phyloP scores from a whole-genome alignment of 345 rosid species.

The Populus tremula region DNA sequence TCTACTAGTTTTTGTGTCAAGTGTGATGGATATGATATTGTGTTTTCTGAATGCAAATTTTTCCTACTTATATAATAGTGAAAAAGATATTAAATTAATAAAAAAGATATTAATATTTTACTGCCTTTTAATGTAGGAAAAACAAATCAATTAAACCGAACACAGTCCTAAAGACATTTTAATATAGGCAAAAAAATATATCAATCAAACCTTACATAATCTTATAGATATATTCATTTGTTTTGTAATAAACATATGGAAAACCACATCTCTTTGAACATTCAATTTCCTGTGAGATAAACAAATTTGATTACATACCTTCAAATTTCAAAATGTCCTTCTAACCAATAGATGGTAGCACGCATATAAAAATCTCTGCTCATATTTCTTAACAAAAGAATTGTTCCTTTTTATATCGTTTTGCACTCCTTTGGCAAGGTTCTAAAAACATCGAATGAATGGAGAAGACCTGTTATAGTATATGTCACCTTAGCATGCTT shows the following conservation, averaged over 20 bases:
- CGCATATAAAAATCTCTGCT: background rate
- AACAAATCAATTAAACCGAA: background rate
- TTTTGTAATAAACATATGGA: background rate
- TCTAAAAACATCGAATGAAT: background rate
- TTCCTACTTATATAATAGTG: background rate
- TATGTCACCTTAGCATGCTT: background rate
- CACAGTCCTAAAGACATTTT: too few species aligned
- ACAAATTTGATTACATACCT: background rate
- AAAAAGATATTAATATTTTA: too few species aligned
- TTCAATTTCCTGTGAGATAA: background rate
- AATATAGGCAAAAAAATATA: background rate
- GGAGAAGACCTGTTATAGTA: background rate
- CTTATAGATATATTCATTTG: too few species aligned
- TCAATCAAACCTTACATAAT: background rate
- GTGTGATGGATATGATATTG: background rate
- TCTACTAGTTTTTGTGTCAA: background rate
- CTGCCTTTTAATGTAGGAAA: background rate
- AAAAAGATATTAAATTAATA: too few species aligned
- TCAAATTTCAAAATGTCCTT: background rate
- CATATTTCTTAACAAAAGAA: background rate
- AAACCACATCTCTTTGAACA: background rate
- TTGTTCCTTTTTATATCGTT: background rate
- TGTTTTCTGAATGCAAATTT: background rate
- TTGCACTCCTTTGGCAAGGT: background rate
- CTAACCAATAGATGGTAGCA: background rate